Base-by-base conservation (phyloP, 2,329 filamentous ascomycete genomes). In the Atkinsonella texensis region DNA sequence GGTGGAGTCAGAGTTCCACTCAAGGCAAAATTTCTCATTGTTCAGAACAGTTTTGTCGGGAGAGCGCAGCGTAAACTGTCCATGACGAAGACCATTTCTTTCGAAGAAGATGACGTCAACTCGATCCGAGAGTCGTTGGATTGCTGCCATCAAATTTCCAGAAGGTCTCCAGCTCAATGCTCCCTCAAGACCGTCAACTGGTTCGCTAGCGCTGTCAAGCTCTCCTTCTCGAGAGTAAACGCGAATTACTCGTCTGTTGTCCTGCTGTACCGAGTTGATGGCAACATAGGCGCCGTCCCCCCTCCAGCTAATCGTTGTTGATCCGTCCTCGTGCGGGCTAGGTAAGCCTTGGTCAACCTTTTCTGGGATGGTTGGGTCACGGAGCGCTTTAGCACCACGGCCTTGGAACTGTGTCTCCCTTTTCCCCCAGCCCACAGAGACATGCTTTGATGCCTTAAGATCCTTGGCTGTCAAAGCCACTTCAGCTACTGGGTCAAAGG, bases 371-470 rank as follows among this genome's bases (percentile, higher is more conserved):
- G 93, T 98, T 15, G 93, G 93, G 66, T 98, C 93, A 50, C 88
- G 80, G 57, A 97, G 73, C 18, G 89, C 89, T 69, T 81, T 83
- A 52, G 90, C 91, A 55, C 90, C 82, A 61, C 87, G 89, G 48
- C 93, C 93, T 63, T 96, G 87, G 66, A 98, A 98, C 66, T 98
- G 93, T 0, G 93, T 98, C 69, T 98, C 93, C 64, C 87, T 89
- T 73, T 97, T 97, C 54, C 93, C 93, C 93, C 93, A 98, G 48
- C 93, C 93, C 20, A 98, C 91, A 18, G 89, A 94, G 52, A 96
- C 93, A 72, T 96, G 90, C 65, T 85, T 93, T 28, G 86, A 97
- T n/a, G 82, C 80, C 59, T 85, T 85, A 56, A 95, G 77, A 67
- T 95, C 91, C 44, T 90, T 87, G 0, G 74, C 65, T 0, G 79